Evolutionary conservation across 441 rosid species (phyloP), one percentile per base, ranked within the genome.

Genomic region (Brassica balearica): DNA sequence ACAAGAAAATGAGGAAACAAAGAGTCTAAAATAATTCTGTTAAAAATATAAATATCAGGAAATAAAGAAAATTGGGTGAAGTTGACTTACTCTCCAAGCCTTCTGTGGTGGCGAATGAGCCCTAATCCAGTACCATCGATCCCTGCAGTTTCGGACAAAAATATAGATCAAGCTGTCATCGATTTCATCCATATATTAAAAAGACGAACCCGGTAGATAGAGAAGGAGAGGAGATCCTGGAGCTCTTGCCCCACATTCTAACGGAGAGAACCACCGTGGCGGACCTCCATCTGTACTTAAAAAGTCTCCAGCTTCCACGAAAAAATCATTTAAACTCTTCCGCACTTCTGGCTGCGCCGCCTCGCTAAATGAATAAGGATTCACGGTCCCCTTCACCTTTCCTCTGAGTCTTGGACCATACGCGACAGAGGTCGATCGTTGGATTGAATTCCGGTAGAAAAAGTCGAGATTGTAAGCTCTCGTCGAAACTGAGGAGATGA

Each of bases 81-180:
- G 20, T 15, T 51, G 1, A 1, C 60, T 55, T 55, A 55, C 60
- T 55, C 86, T 73, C 95, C 96, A 2, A 94, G 90, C 59, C 74
- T 84, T 34, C 70, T 71, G 70, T 91, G 91, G 63, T 96, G 97
- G 48, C 65, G 84, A 58, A 82, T 75, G 61, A 96, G 92, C 8
- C 98, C 99, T 78, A 93, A 87, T 76, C 96, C 99, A 58, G 87
- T 87, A 63, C 99, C 97, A 79, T 96, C 97, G 29, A 91, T 85
- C 51, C 98, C 98, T 96, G 82, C 51, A 78, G 12, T 69, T 56
- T 51, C 3, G 9, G 4, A 29, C 20, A 27, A 15, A 41, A 48
- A 15, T 53, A 53, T 53, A 53, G 59, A 53, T 53, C 22, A 43
- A 15, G 4, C 9, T 15, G 59, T 5, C 59, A 53, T 15, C 1